A percentile compares a stretch with the other conserved stretches of the same genome.
These are phyloP conservation scores for Corchorus olitorius DNA, from an alignment of 345 rosid species.

Conservation along the genomic window DNA sequence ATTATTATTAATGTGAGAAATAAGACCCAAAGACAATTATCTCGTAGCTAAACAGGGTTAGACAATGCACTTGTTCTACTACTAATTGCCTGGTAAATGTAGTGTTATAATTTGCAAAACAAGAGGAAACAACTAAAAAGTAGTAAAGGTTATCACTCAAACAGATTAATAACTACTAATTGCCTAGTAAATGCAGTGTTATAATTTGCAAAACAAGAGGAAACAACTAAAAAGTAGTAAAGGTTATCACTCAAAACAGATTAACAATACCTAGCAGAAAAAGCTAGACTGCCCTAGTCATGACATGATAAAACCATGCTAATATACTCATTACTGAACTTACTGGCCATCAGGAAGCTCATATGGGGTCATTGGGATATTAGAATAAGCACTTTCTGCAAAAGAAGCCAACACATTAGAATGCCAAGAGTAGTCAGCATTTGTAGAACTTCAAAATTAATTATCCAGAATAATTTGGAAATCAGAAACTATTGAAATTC, in stretches of 20 bases:
- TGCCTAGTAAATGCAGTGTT: not conserved
- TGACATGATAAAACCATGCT: slow-evolving; percentile 5
- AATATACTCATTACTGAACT: slow-evolving; percentile 37
- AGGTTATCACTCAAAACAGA: not conserved
- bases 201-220: not conserved
- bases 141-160: not conserved
- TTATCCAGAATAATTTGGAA: not conserved
- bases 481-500: not conserved
- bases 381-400: slow-evolving; percentile 85
- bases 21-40: too few relatives aligned
- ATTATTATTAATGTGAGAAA: not conserved
- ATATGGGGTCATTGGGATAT: slow-evolving; percentile 96
- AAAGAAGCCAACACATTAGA: slow-evolving; percentile 26
- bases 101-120: not conserved
- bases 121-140: not conserved
- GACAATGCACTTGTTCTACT: too few relatives aligned
- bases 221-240: not conserved
- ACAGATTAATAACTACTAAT: not conserved
- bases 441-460: not conserved
- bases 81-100: not conserved
- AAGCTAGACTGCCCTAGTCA: not conserved
- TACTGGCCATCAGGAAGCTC: slow-evolving; percentile 99
- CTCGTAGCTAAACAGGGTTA: too few relatives aligned
- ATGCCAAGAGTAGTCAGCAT: slow-evolving; percentile 7
- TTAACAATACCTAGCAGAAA: slow-evolving; percentile 1